A percentile compares a stretch with the other conserved stretches of the same genome.
phyloP scores from a whole-genome alignment of 2,329 filamentous ascomycete genomes.

The Xylaria sp. region DNA sequence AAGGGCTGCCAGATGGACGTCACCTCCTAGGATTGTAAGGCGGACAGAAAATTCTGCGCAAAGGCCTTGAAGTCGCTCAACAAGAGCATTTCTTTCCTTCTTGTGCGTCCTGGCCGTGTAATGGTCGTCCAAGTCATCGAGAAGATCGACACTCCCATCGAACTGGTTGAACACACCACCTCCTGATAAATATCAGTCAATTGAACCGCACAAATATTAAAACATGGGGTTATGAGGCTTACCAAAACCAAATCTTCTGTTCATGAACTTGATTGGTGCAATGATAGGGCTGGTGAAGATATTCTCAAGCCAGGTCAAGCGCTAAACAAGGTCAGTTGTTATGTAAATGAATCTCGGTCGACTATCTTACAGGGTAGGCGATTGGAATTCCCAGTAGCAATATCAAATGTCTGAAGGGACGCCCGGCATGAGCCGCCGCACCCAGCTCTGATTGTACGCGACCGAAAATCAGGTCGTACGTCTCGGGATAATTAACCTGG shows the following conservation, averaged over 20 bases:
- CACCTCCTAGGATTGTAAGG: slow-evolving; percentile 90
- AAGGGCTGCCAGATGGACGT: slow-evolving; percentile 91
- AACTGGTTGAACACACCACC: slow-evolving; percentile 93
- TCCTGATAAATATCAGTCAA: slow-evolving; percentile 52
- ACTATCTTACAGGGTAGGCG: slow-evolving; percentile 74
- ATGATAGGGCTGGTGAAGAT: slow-evolving; percentile 87
- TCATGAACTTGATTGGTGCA: slow-evolving; percentile 86
- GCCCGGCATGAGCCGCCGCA: slow-evolving; percentile 71
- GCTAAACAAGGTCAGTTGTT: slow-evolving; percentile 54
- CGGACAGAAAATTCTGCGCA: slow-evolving; percentile 88
- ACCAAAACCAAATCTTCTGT: slow-evolving; percentile 86
- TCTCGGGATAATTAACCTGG: slow-evolving; percentile 93
- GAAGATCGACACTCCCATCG: slow-evolving; percentile 89
- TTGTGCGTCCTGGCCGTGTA: slow-evolving; percentile 95
- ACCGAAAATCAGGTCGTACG: slow-evolving; percentile 84
- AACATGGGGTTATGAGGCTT: slow-evolving; percentile 36
- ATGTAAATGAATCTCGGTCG: slow-evolving; percentile 45
- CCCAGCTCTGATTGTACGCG: slow-evolving; percentile 78
- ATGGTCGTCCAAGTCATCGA: slow-evolving; percentile 95
- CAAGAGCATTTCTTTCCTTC: slow-evolving; percentile 79
- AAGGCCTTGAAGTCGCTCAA: slow-evolving; percentile 84
- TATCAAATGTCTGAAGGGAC: slow-evolving; percentile 88
- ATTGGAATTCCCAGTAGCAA: slow-evolving; percentile 88
- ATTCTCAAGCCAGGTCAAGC: slow-evolving; percentile 96
- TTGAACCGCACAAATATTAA: neutral